Evolutionary conservation across 2,329 filamentous ascomycete genomes (phyloP), one percentile per base, ranked within the genome.

Genomic region (Verruconis gallopava): DNA sequence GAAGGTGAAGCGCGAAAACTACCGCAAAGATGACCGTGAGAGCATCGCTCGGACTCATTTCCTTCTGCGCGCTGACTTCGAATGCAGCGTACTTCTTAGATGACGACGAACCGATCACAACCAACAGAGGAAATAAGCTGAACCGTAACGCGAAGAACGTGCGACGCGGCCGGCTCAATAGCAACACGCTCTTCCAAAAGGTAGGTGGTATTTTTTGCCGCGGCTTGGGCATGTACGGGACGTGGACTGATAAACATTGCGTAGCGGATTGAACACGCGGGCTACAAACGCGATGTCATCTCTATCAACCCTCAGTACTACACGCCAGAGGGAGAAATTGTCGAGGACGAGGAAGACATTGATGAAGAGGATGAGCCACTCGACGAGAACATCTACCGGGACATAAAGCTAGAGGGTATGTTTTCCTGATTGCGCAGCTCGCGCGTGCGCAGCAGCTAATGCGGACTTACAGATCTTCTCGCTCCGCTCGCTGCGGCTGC

Each of bases 81-180:
- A 18, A 12, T 33, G 36, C 61, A 86, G 83, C 85, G 47, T 84
- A 79, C 51, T 83, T 88, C 57, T 84, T 81, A 45, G 84, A 89
- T 59, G 77, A 78, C 46, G 73, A 76, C 42, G 77, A 85, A 51
- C 71, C 78, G 46, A 69, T 73, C 51, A 73, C 73, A 51, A 80
- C 77, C 44, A 86, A 86, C 59, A 78, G 82, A 54, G 81, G 81
- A 47, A 76, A 85, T 60, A 89, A 88, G 58, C 68, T 89, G 36
- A 84, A 86, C 66, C 81, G 77, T 58, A 73, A 76, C 51, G 78
- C 83, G 35, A 72, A 76, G 50, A 83, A 83, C 55, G 73, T 81
- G 36, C 78, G 75, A 51, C 70, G 77, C 53, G 81, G 81, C 45
- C 77, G 79, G 52, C 67, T 86, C 48, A 75, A 80, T 34, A 71